Evolutionary conservation across 257 asterid species (phyloP).

Genomic region (Ophiorrhiza pumila): DNA sequence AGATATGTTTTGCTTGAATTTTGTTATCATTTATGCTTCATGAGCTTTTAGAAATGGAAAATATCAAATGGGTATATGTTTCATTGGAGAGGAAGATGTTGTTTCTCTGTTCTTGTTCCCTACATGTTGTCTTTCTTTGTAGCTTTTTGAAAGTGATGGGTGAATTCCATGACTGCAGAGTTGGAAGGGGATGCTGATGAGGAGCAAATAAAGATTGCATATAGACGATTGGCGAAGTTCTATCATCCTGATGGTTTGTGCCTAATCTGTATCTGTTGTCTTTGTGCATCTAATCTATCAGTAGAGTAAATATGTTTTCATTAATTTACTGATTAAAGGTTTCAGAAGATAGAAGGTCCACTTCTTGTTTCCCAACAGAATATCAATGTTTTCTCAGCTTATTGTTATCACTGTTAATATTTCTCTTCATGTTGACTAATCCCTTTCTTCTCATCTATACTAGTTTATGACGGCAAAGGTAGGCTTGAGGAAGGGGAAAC

Average conservation of each 20-base stretch:
- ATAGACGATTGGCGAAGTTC: conserved; percentile 88
- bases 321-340: not conserved
- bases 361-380: not conserved
- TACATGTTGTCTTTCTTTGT: not conserved
- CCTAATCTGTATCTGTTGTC: conserved; percentile 6
- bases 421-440: conserved; percentile 29
- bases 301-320: conserved; percentile 6
- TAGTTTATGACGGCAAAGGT: conserved; percentile 93
- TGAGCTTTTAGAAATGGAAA: not conserved
- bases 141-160: not conserved
- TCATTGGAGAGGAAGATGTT: conserved; percentile 1
- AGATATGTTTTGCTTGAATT: no score
- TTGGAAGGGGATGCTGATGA: conserved; percentile 84
- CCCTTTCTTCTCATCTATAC: conserved; percentile 15
- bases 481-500: conserved; percentile 94
- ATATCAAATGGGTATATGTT: not conserved
- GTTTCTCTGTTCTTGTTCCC: not conserved
- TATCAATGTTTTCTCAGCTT: not conserved
- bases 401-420: no score
- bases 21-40: not conserved
- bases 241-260: conserved; percentile 97
- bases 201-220: conserved; percentile 83
- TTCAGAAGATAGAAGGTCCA: not conserved
- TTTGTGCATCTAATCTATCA: conserved; percentile 12
- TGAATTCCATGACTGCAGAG: conserved; percentile 43